These are phyloP conservation scores for Candida silvicultrix DNA, from an alignment of 805 yeast species.

Conservation along the genomic window DNA sequence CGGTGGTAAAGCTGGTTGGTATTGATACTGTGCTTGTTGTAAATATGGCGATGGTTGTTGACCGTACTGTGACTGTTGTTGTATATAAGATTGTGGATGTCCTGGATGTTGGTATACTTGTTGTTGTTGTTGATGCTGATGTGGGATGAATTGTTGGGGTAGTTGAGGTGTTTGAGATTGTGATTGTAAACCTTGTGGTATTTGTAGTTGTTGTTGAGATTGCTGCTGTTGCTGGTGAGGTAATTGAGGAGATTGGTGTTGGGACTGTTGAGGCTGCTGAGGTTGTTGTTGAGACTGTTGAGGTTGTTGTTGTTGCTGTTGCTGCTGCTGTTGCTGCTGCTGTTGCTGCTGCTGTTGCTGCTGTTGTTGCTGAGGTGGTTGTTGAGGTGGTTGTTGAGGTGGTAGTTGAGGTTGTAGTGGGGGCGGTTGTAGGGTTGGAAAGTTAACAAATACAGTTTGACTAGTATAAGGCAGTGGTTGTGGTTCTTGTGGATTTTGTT, in stretches of 20 bases:
- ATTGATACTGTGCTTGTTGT: constrained; percentile 5
- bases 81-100: neutral
- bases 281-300: constrained; percentile 3
- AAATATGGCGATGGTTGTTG: constrained; percentile 5
- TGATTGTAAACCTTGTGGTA: constrained; percentile 3
- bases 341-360: too few relatives aligned
- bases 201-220: constrained; percentile 4
- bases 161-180: constrained; percentile 2
- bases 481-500: constrained; percentile 2
- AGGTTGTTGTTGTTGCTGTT: constrained; percentile 7
- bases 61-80: neutral
- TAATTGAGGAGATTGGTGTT: neutral
- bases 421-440: neutral
- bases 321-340: too few relatives aligned
- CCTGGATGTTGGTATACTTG: constrained; percentile 6
- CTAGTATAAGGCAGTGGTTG: constrained; percentile 1
- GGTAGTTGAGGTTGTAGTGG: constrained; percentile 4
- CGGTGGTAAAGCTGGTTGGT: neutral
- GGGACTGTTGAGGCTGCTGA: constrained; percentile 5
- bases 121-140: neutral
- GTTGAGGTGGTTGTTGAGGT: too few relatives aligned
- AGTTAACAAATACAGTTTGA: neutral
- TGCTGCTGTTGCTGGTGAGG: neutral
- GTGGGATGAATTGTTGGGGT: constrained; percentile 2
- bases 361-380: too few relatives aligned